Evolutionary conservation across 768 basidiomycete species (phyloP).

Genomic region (Mycena vulgaris): DNA sequence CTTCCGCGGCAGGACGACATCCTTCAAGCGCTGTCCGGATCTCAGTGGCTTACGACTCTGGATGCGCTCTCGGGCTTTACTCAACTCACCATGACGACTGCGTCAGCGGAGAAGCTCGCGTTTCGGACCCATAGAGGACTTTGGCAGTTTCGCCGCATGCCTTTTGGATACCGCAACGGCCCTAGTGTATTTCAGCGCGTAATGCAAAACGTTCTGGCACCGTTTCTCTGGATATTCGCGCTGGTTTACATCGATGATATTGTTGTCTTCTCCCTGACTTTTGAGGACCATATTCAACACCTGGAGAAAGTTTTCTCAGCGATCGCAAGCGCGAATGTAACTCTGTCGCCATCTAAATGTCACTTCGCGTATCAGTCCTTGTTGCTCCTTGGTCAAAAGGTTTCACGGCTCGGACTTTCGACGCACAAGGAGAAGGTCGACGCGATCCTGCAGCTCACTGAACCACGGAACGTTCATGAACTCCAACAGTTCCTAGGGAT

Average conservation of each 20-base stretch:
- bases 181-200: constrained; percentile 58
- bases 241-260: constrained; percentile 62
- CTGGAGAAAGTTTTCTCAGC: constrained; percentile 48
- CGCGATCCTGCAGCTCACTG: constrained; percentile 48
- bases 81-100: constrained; percentile 49
- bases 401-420: constrained; percentile 51
- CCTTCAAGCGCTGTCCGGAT: constrained; percentile 48
- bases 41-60: constrained; percentile 50
- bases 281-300: constrained; percentile 50
- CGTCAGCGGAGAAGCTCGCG: constrained; percentile 51
- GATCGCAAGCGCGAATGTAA: constrained; percentile 46
- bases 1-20: constrained; percentile 44
- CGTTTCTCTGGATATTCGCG: constrained; percentile 55
- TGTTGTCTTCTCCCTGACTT: constrained; percentile 47
- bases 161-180: constrained; percentile 54
- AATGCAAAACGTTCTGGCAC: constrained; percentile 55
- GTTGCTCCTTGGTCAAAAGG: constrained; percentile 51
- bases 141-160: constrained; percentile 59
- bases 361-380: constrained; percentile 51
- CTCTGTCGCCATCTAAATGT: constrained; percentile 53
- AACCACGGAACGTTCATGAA: constrained; percentile 44
- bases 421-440: constrained; percentile 55
- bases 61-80: constrained; percentile 58
- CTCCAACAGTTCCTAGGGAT: constrained; percentile 54
- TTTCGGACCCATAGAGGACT: constrained; percentile 58